Evolutionary conservation across 2,329 filamentous ascomycete genomes (phyloP), one percentile per base, ranked within the genome.

Genomic region (Sarocladiaceae sp.): DNA sequence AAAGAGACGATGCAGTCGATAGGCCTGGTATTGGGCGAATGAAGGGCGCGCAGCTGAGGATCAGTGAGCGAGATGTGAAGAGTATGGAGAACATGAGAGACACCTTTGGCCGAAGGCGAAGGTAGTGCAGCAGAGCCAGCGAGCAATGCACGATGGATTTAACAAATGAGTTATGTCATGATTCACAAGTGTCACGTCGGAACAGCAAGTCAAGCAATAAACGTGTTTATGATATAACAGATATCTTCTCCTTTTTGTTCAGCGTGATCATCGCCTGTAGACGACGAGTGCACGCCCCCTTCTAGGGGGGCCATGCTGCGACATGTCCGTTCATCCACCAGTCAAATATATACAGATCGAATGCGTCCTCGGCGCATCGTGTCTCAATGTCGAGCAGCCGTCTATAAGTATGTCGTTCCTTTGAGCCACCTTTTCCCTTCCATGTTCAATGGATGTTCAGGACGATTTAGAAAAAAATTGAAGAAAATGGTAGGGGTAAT

Each of bases 1-100:
- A 71, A 51, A 58, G 64, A 71, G 79, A 69, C 75, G 83, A 57
- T 72, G 83, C 66, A 73, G 82, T 96, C 33, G 90, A 88, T 56
- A 83, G 83, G 26, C 90, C 93, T 1, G 84, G 80, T 2, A 82
- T 97, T 12, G 94, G 94, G 0, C 89, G 78, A 65, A 86, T 97
- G 65, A 82, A 77, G 56, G 87, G 88, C 3, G 91, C 91, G 0
- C 88, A 88, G 63, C 68, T 97, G 72, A 87, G 78, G 57, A 69
- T 97, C 60, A 95, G 86, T 63, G 84, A 86, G 64, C 79, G 79
- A 60, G 93, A 97, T 69, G 79, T 97, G 7, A 76, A 72, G 59
- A 79, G 79, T 52, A 90, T 94, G 56, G 80, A 87, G 60, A 83
- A 84, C 1, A 69, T 70, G 44, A 70, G 67, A 40, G 71, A 69